A percentile compares a stretch with the other conserved stretches of the same genome.
phyloP scores from a whole-genome alignment of 345 rosid species.

The Moricandia arvensis region DNA sequence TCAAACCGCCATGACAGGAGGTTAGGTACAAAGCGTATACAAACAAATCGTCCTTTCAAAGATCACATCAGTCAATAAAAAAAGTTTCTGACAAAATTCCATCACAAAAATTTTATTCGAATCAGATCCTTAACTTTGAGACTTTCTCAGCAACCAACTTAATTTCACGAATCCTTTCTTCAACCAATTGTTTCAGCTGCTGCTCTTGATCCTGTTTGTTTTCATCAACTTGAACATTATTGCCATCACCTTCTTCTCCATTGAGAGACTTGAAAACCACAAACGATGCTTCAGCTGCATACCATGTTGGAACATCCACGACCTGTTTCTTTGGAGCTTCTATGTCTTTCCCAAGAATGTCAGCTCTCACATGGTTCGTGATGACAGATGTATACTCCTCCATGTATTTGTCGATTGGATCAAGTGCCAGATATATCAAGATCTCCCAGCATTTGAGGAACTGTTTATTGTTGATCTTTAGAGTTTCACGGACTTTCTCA shows the following conservation, averaged over 20 bases:
- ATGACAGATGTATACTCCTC: constrained; percentile 60
- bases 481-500: constrained; percentile 58
- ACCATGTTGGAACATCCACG: constrained; percentile 56
- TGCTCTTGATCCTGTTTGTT: constrained; percentile 58
- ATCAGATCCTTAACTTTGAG: constrained; percentile 1
- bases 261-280: constrained; percentile 58
- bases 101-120: neutral
- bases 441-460: constrained; percentile 94
- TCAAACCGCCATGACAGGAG: neutral
- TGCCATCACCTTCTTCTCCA: constrained; percentile 36
- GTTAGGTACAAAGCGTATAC: constrained; percentile 2
- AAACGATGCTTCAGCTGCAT: constrained; percentile 63
- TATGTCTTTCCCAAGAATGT: constrained; percentile 74
- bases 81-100: neutral
- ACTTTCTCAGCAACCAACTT: constrained; percentile 69
- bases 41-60: constrained; percentile 22
- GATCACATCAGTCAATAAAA: constrained; percentile 13
- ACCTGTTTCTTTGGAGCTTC: constrained; percentile 67
- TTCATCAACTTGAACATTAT: constrained; percentile 52
- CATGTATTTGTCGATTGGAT: constrained; percentile 52
- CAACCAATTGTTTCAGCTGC: constrained; percentile 80
- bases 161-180: constrained; percentile 71
- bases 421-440: constrained; percentile 67
- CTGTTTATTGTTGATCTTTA: constrained; percentile 92
- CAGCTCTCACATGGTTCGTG: constrained; percentile 62